Percentiles rank a stretch among this genome's conserved stretches.
These are phyloP conservation scores for Lactarius psammicola DNA, from an alignment of 768 basidiomycete genomes.

Conservation along the genomic window DNA sequence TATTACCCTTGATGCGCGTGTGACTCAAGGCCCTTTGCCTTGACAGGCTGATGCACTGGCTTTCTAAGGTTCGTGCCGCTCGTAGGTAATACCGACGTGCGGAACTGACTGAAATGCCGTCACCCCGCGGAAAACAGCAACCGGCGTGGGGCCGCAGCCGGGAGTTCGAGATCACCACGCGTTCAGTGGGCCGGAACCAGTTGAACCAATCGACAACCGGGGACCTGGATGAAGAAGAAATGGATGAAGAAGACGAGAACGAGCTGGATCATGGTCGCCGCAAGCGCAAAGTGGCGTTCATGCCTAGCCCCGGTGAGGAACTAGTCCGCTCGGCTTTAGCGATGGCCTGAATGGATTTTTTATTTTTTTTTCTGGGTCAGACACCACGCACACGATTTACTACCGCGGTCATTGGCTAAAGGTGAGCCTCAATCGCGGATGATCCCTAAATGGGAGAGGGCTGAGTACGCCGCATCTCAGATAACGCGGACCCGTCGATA, in stretches of 20 bases:
- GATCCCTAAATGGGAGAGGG: conserved; percentile 24
- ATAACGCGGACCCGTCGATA: conserved; percentile 79
- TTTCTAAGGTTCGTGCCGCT: conserved; percentile 59
- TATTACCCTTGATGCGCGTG: conserved; percentile 12
- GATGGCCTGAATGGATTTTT: conserved; percentile 19
- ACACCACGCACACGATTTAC: conserved; percentile 86
- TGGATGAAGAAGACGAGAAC: conserved; percentile 59
- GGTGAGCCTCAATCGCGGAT: conserved; percentile 42
- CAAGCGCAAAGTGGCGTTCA: conserved; percentile 79
- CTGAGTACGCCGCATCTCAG: conserved; percentile 38
- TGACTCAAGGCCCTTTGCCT: conserved; percentile 11
- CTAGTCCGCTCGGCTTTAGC: conserved; percentile 18
- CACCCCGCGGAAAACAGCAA: conserved; percentile 52
- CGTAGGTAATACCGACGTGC: conserved; percentile 6
- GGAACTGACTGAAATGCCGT: conserved; percentile 2
- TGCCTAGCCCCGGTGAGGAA: conserved; percentile 74
- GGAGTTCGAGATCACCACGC: conserved; percentile 88
- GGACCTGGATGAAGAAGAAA: conserved; percentile 68
- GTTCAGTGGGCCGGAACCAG: conserved; percentile 61
- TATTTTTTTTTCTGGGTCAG: conserved; percentile 38
- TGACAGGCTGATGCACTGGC: conserved; percentile 85
- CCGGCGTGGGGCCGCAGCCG: conserved; percentile 86
- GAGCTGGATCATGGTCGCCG: conserved; percentile 66
- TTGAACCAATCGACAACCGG: conserved; percentile 68
- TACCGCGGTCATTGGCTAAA: conserved; percentile 88